These are phyloP conservation scores for Lignosus rhinocerotis DNA, from an alignment of 1,284 basidiomycete species.

Conservation along the genomic window DNA sequence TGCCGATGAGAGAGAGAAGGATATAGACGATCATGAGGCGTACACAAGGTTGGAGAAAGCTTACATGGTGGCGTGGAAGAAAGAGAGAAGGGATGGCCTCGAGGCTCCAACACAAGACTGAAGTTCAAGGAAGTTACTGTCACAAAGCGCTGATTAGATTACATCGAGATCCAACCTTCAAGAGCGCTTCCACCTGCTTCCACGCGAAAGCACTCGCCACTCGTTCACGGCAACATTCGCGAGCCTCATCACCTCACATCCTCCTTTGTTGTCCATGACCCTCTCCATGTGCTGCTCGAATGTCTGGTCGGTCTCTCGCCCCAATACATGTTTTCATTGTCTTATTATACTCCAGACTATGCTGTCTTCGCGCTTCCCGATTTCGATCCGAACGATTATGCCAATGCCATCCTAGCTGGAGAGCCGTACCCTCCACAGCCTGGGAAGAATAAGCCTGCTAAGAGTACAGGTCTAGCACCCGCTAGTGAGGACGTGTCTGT, in stretches of 20 bases:
- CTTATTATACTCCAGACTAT: constrained; percentile 49
- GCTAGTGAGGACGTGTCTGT: constrained; percentile 85
- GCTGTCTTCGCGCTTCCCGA: constrained; percentile 63
- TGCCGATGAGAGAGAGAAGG: background rate
- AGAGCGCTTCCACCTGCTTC: background rate
- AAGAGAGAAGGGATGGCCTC: background rate
- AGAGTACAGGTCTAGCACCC: constrained; percentile 48
- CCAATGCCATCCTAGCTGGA: constrained; percentile 83
- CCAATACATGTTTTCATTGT: background rate
- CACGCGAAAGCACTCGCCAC: background rate
- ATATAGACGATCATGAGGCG: background rate
- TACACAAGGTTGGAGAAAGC: background rate
- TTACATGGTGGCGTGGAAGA: background rate
- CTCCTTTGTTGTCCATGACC: constrained; percentile 8
- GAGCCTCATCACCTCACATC: background rate
- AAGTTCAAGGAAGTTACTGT: background rate
- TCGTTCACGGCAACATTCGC: background rate
- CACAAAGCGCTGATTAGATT: constrained; percentile 10
- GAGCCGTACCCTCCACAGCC: constrained; percentile 62
- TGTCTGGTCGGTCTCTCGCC: constrained; percentile 27
- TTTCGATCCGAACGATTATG: constrained; percentile 88
- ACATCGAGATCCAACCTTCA: constrained; percentile 1
- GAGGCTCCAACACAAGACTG: background rate
- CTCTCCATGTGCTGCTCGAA: constrained; percentile 19
- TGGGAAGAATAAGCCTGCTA: constrained; percentile 33